Percentiles rank a stretch among this genome's conserved stretches.
These are phyloP conservation scores for Globisporangium spinosum DNA, from an alignment of 352 stramenopile genomes.

Conservation along the genomic window DNA sequence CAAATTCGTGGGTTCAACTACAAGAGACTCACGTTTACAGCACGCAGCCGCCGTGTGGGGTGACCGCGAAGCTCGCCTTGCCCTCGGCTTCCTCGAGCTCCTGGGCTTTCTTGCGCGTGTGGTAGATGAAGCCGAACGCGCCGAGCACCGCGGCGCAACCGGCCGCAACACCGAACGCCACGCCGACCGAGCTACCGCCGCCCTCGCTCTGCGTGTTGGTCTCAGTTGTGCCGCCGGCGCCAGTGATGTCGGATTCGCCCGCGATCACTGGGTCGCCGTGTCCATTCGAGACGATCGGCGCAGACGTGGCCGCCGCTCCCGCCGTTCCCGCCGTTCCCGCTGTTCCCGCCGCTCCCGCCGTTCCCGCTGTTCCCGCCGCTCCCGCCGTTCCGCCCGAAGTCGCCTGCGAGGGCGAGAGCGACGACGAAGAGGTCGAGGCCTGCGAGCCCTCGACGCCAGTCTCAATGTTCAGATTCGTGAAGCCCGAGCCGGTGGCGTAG, in stretches of 20 bases:
- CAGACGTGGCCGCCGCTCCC: background rate
- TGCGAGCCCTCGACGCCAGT: background rate
- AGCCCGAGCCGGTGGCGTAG: background rate
- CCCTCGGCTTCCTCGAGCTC: constrained; percentile 48
- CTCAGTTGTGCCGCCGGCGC: constrained; percentile 26
- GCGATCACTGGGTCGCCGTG: constrained; percentile 22
- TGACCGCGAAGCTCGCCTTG: constrained; percentile 48
- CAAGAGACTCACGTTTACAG: constrained; percentile 28
- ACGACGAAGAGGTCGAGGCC: background rate
- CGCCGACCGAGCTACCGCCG: background rate
- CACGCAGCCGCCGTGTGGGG: constrained; percentile 46
- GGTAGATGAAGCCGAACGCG: constrained; percentile 79
- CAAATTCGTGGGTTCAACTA: background rate
- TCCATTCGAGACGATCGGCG: constrained; percentile 1
- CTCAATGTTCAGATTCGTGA: background rate
- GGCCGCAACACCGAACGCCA: constrained; percentile 9
- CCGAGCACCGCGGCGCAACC: constrained; percentile 39
- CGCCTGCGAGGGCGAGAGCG: background rate
- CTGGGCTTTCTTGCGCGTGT: constrained; percentile 60
- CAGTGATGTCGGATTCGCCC: constrained; percentile 15
- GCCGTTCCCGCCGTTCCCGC: background rate
- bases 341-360: background rate
- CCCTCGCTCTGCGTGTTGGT: constrained; percentile 42
- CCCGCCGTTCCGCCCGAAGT: background rate
- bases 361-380: background rate